Evolutionary conservation across 2,329 filamentous ascomycete species (phyloP).

Genomic region (Hypocreales sp.): DNA sequence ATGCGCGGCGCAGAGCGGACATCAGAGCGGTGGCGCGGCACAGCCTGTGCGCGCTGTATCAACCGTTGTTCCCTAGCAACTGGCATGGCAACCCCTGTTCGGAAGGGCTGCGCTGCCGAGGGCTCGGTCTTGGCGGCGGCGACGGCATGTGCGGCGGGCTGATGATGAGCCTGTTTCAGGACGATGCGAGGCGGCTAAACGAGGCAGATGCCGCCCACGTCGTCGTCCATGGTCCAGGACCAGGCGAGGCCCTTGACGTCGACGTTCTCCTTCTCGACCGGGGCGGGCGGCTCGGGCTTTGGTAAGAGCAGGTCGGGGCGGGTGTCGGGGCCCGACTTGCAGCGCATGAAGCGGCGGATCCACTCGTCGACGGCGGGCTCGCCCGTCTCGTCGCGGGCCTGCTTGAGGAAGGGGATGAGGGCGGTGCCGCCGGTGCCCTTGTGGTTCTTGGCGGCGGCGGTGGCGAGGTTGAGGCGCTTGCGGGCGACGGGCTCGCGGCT

Average conservation of each 20-base stretch:
- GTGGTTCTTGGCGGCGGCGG: conserved; percentile 39
- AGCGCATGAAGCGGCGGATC: conserved; percentile 42
- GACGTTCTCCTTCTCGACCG: conserved; percentile 25
- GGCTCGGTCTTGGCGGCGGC: too few relatives aligned
- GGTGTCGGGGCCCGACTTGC: conserved; percentile 31
- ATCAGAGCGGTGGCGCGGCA: too few relatives aligned
- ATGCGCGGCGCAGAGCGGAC: too few relatives aligned
- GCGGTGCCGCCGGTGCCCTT: conserved; percentile 89
- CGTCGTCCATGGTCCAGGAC: conserved; percentile 78
- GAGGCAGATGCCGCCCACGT: conserved; percentile 48
- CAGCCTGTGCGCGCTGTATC: too few relatives aligned
- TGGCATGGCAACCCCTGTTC: too few relatives aligned
- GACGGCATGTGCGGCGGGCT: too few relatives aligned
- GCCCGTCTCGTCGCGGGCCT: conserved; percentile 88
- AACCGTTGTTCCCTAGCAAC: too few relatives aligned
- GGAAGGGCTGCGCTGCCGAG: too few relatives aligned
- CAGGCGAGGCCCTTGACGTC: conserved; percentile 57
- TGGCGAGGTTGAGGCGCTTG: conserved; percentile 44
- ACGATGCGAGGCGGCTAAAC: too few relatives aligned
- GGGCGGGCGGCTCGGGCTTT: conserved; percentile 29
- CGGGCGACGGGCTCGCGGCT: conserved; percentile 34
- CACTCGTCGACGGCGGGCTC: conserved; percentile 68
- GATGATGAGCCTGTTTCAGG: too few relatives aligned
- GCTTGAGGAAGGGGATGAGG: conserved; percentile 89
- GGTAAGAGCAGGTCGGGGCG: conserved; percentile 42